These are phyloP conservation scores for Mycena filopes DNA, from an alignment of 768 basidiomycete genomes.

Conservation along the genomic window DNA sequence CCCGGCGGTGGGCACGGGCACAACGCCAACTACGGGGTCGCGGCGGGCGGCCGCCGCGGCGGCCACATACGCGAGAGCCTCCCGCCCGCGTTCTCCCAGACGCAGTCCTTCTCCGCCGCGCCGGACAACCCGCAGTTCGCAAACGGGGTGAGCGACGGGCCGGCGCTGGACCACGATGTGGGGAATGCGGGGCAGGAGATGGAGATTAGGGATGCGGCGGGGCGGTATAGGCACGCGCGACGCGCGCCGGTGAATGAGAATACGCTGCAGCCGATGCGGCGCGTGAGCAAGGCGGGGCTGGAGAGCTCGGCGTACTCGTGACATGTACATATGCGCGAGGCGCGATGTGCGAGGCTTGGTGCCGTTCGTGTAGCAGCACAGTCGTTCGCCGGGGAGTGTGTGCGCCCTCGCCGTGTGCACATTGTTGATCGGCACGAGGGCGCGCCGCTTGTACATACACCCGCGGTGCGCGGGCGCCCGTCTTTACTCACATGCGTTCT, in stretches of 20 bases:
- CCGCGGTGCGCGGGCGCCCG: conserved; percentile 7
- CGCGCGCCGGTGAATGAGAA: conserved; percentile 88
- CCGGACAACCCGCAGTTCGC: conserved; percentile 25
- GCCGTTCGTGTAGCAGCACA: not conserved
- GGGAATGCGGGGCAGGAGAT: conserved; percentile 83
- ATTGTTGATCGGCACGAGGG: too few relatives aligned
- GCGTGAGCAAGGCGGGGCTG: conserved; percentile 93
- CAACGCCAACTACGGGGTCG: conserved; percentile 53
- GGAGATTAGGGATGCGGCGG: conserved; percentile 88
- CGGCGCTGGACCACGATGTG: conserved; percentile 54
- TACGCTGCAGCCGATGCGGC: conserved; percentile 88
- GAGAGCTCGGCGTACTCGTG: conserved; percentile 67
- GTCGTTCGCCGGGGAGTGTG: too few relatives aligned
- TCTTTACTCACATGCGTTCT: not conserved
- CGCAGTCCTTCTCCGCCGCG: conserved; percentile 37
- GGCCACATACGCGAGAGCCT: conserved; percentile 82
- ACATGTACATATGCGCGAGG: not conserved
- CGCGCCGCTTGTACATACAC: conserved; percentile 12
- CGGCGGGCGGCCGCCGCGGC: conserved; percentile 61
- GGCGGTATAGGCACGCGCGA: conserved; percentile 88
- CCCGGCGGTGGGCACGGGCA: conserved; percentile 36
- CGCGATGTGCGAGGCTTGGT: not conserved
- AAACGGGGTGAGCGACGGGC: conserved; percentile 36
- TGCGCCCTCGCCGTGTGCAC: too few relatives aligned
- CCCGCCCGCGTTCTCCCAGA: conserved; percentile 60